These are phyloP conservation scores for Penicillium concentricum DNA, from an alignment of 2,329 filamentous ascomycete species.

Conservation along the genomic window DNA sequence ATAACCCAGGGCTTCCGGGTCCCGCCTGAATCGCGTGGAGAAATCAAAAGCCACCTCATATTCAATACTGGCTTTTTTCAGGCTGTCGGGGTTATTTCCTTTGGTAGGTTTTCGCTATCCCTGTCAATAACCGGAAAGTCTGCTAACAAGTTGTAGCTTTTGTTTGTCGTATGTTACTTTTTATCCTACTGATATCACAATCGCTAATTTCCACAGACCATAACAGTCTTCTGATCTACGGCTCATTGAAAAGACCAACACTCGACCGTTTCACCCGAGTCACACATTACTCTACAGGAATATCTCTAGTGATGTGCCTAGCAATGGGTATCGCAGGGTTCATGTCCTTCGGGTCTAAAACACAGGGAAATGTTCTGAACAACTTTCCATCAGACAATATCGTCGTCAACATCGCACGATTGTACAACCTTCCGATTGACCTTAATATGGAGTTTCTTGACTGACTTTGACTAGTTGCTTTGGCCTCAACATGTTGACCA, in stretches of 20 bases:
- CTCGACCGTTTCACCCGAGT: constrained; percentile 92
- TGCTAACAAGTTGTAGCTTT: constrained; percentile 54
- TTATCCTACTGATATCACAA: neutral
- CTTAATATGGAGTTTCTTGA: neutral
- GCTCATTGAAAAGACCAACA: constrained; percentile 88
- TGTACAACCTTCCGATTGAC: constrained; percentile 47
- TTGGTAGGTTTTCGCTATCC: constrained; percentile 59
- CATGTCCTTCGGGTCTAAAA: constrained; percentile 87
- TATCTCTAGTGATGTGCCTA: constrained; percentile 90
- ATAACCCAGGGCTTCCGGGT: constrained; percentile 78
- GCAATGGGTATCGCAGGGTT: constrained; percentile 86
- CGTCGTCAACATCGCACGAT: constrained; percentile 89
- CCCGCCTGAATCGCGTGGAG: constrained; percentile 68
- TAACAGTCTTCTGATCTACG: constrained; percentile 96
- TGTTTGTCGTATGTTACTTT: constrained; percentile 57
- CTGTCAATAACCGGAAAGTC: neutral
- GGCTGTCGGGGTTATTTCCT: constrained; percentile 96
- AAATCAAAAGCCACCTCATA: constrained; percentile 68
- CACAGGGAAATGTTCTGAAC: constrained; percentile 93
- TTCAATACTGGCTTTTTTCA: constrained; percentile 89
- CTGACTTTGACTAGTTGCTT: constrained; percentile 62
- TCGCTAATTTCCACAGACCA: constrained; percentile 59
- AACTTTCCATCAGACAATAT: constrained; percentile 90
- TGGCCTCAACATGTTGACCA: constrained; percentile 98
- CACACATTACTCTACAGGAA: constrained; percentile 86